These are phyloP conservation scores for Citrullus amarus DNA, from an alignment of 306 rosid genomes.

Conservation along the genomic window DNA sequence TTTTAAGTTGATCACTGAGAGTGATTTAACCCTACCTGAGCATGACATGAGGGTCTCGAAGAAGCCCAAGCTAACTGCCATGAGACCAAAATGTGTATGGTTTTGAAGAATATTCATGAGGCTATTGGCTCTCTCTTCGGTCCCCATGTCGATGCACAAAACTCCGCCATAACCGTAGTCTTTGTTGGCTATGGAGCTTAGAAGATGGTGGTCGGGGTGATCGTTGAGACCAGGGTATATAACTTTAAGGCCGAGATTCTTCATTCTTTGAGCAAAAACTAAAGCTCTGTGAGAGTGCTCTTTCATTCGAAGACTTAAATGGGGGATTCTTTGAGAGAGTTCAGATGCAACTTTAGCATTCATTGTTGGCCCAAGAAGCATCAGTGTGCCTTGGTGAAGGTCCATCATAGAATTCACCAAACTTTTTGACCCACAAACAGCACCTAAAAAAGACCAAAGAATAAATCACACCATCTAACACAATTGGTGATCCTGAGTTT, in stretches of 20 bases:
- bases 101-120: constrained; percentile 64
- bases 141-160: constrained; percentile 76
- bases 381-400: constrained; percentile 75
- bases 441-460: constrained; percentile 28
- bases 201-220: constrained; percentile 52
- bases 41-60: constrained; percentile 91
- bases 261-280: constrained; percentile 42
- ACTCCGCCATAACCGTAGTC: constrained; percentile 80
- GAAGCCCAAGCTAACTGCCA: constrained; percentile 88
- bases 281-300: constrained; percentile 65
- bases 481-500: no score
- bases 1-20: no score
- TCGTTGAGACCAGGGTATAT: constrained; percentile 78
- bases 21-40: constrained; percentile 36
- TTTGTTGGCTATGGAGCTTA: constrained; percentile 45
- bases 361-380: constrained; percentile 94
- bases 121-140: constrained; percentile 68
- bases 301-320: constrained; percentile 59
- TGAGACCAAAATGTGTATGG: constrained; percentile 60
- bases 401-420: constrained; percentile 90
- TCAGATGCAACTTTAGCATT: constrained; percentile 86
- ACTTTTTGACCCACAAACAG: constrained; percentile 65
- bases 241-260: constrained; percentile 50
- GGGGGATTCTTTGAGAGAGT: constrained; percentile 77
- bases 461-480: neutral